Base-by-base conservation (phyloP, 768 basidiomycete species). In the Lentinula sp. region DNA sequence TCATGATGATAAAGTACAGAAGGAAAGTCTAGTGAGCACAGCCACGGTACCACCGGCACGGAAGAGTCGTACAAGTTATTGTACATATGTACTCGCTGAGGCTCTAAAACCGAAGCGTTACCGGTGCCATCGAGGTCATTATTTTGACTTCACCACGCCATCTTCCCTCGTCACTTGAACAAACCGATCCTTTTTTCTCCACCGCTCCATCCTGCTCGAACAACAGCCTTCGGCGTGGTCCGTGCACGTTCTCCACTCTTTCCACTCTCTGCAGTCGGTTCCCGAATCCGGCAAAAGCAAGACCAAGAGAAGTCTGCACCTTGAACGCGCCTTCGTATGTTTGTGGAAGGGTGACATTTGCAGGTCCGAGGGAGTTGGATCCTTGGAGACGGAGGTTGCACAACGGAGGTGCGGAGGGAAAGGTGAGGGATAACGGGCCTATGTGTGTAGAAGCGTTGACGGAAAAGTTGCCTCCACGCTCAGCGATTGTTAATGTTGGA, bases 401-500 rank as follows among this genome's bases (percentile, higher is more conserved):
- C 6, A 9, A 18, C 23, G n/a, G 15, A 46, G 57, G 57, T 36
- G 57, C 57, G 28, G 57, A 58, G 16, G 57, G 57, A 35, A 58
- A 58, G 42, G 18, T 48, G 32, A 58, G 42, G 6, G 41, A 32
- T 18, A 58, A 23, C 28, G 43, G 41, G 20, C 39, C 45, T 39
- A 43, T 18, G 2, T 46, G 20, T 18, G 58, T 59, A 37, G 45
- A n/a, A 15, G 58, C 45, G 20, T n/a, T 48, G 58, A 59, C 16
- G 16, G 36, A 36, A 41, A 59, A 59, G 35, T 59, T 59, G 12
- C 58, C 58, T 32, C 58, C 58, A 45, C 58, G 33, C 1, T 48
- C 45, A 0, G 39, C 2, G 16, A 42, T 32, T 7, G 53, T 37
- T 39, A 37, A 37, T 13, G 36, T n/a, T 39, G 20, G 23, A 13